Conservation (phyloP, 768 basidiomycete species). For the Pholiota microspora region DNA sequence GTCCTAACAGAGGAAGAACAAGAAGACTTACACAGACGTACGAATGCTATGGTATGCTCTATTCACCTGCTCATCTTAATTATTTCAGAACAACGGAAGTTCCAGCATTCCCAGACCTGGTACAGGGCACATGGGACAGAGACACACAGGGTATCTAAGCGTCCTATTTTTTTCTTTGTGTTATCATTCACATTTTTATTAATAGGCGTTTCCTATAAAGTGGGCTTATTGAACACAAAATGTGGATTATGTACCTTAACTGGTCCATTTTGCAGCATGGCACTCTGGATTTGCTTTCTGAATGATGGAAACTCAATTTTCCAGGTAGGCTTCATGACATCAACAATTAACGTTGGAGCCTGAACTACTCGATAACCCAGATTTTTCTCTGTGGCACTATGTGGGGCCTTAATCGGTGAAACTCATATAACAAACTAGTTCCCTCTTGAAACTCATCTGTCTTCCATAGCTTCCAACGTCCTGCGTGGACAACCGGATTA, state of each 20-base stretch:
- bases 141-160: constrained; percentile 59
- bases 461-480: constrained; percentile 50
- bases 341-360: not conserved
- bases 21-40: constrained; percentile 62
- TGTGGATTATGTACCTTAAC: not conserved
- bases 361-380: constrained; percentile 24
- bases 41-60: constrained; percentile 20
- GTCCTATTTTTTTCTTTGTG: not conserved
- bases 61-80: not conserved
- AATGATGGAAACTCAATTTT: constrained; percentile 81
- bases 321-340: constrained; percentile 44
- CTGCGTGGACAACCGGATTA: constrained; percentile 63
- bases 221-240: constrained; percentile 24
- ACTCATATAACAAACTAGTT: not conserved
- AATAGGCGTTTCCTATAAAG: constrained; percentile 70
- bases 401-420: constrained; percentile 75
- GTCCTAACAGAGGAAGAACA: constrained; percentile 68
- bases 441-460: not conserved
- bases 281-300: constrained; percentile 69
- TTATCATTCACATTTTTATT: constrained; percentile 3
- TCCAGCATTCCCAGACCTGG: constrained; percentile 76
- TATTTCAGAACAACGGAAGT: constrained; percentile 61
- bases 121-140: constrained; percentile 83
- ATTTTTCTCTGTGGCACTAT: constrained; percentile 70
- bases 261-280: constrained; percentile 39